phyloP scores from a whole-genome alignment of 441 rosid genomes.

The Gossypium schwendimanii region DNA sequence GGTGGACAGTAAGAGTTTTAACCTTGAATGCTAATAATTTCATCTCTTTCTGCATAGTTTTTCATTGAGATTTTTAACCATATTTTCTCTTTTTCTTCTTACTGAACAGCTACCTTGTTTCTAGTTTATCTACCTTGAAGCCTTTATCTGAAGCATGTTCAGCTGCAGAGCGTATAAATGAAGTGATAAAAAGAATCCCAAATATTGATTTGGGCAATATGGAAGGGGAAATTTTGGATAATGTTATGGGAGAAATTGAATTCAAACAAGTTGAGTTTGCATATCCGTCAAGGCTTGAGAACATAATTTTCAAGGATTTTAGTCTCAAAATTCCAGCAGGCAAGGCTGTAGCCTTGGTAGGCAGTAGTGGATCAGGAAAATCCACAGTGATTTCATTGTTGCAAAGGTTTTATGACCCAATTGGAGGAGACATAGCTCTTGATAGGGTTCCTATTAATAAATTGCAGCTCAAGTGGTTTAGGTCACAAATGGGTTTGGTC shows the following conservation, averaged over 20 bases:
- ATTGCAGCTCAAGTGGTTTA: slow-evolving; percentile 62
- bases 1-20: slow-evolving; percentile 62
- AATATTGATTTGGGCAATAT: slow-evolving; percentile 47
- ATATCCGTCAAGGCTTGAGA: slow-evolving; percentile 68
- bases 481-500: slow-evolving; percentile 74
- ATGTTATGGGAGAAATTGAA: slow-evolving; percentile 48
- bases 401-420: slow-evolving; percentile 73
- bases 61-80: not conserved
- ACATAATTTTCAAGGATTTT: slow-evolving; percentile 41
- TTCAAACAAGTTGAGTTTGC: slow-evolving; percentile 46
- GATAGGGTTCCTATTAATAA: slow-evolving; percentile 50
- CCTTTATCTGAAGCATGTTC: slow-evolving; percentile 54
- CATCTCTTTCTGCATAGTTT: not conserved
- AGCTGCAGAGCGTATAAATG: slow-evolving; percentile 50
- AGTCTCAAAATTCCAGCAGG: slow-evolving; percentile 51
- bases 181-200: slow-evolving; percentile 62
- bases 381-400: slow-evolving; percentile 68
- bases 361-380: slow-evolving; percentile 80
- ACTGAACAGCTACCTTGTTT: slow-evolving; percentile 46
- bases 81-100: not conserved
- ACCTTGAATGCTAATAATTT: not conserved
- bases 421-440: slow-evolving; percentile 48
- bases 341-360: slow-evolving; percentile 62
- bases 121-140: slow-evolving; percentile 57
- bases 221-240: slow-evolving; percentile 39